These are phyloP conservation scores for Petunia axillaris DNA, from an alignment of 257 asterid species.

Conservation along the genomic window DNA sequence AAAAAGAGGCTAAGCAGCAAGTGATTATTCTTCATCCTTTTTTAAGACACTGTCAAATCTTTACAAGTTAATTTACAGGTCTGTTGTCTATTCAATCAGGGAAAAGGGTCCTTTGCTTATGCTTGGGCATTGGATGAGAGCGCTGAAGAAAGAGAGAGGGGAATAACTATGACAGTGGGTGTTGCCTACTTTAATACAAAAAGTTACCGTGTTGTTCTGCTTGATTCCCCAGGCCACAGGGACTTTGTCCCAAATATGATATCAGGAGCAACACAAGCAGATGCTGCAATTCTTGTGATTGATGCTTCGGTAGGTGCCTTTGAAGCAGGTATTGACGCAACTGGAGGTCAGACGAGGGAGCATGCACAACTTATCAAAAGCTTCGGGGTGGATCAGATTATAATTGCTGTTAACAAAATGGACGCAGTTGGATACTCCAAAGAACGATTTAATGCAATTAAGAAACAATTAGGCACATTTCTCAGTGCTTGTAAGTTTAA, in stretches of 20 bases:
- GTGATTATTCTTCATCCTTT: slow-evolving; percentile 37
- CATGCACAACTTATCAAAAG: slow-evolving; percentile 91
- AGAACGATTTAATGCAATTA: slow-evolving; percentile 78
- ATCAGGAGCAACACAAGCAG: slow-evolving; percentile 99
- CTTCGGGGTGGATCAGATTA: slow-evolving; percentile 91
- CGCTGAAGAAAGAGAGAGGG: slow-evolving; percentile 98
- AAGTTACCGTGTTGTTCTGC: slow-evolving; percentile 78
- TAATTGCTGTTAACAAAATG: slow-evolving; percentile 93
- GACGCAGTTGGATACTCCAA: slow-evolving; percentile 81
- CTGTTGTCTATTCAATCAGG: slow-evolving; percentile 57
- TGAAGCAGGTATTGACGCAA: slow-evolving; percentile 88
- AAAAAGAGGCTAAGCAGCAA: slow-evolving; percentile 85
- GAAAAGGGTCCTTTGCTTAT: slow-evolving; percentile 96
- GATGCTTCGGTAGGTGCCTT: slow-evolving; percentile 94
- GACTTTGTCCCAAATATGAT: slow-evolving; percentile 99
- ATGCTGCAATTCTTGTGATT: slow-evolving; percentile 91
- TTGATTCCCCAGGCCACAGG: slow-evolving; percentile 97
- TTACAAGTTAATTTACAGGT: slow-evolving; percentile 25
- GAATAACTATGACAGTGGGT: slow-evolving; percentile 95
- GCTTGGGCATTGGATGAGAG: slow-evolving; percentile 99
- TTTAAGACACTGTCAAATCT: not conserved
- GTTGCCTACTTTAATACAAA: slow-evolving; percentile 84
- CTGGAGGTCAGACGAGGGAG: slow-evolving; percentile 93
- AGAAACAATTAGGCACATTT: slow-evolving; percentile 73
- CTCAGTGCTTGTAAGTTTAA: slow-evolving; percentile 86